phyloP scores from a whole-genome alignment of 805 yeast genomes.

The Cyberlindnera bimundalis region DNA sequence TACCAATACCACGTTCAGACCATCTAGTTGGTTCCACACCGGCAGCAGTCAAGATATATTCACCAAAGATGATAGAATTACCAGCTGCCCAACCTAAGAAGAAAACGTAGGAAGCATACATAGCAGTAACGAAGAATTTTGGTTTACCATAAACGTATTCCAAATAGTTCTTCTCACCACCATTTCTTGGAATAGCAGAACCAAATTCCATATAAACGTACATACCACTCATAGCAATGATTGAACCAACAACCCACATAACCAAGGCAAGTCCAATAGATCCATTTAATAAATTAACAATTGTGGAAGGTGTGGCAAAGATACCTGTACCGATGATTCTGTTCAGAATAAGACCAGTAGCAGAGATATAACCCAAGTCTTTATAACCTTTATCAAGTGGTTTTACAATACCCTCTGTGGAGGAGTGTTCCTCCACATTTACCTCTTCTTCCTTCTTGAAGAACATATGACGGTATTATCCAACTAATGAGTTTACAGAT shows the following conservation, averaged over 20 bases:
- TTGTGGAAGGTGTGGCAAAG: constrained; percentile 64
- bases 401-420: constrained; percentile 9
- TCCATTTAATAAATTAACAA: constrained; percentile 48
- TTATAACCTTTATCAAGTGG: constrained; percentile 36
- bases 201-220: constrained; percentile 81
- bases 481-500: no score
- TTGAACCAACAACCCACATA: constrained; percentile 72
- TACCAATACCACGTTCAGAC: constrained; percentile 75
- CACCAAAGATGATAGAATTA: constrained; percentile 77
- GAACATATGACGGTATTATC: no score
- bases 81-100: constrained; percentile 86
- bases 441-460: background rate
- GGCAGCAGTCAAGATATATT: constrained; percentile 73
- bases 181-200: constrained; percentile 72
- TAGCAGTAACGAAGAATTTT: constrained; percentile 58
- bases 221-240: constrained; percentile 62
- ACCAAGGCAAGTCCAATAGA: constrained; percentile 70
- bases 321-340: constrained; percentile 78
- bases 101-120: constrained; percentile 68
- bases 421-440: background rate
- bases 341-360: constrained; percentile 62
- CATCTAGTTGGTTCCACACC: constrained; percentile 63
- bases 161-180: constrained; percentile 82
- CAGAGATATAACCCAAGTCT: constrained; percentile 50
- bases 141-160: constrained; percentile 71